Evolutionary conservation across 2,329 filamentous ascomycete species (phyloP).

Genomic region (Cordyceps cateniannulata): DNA sequence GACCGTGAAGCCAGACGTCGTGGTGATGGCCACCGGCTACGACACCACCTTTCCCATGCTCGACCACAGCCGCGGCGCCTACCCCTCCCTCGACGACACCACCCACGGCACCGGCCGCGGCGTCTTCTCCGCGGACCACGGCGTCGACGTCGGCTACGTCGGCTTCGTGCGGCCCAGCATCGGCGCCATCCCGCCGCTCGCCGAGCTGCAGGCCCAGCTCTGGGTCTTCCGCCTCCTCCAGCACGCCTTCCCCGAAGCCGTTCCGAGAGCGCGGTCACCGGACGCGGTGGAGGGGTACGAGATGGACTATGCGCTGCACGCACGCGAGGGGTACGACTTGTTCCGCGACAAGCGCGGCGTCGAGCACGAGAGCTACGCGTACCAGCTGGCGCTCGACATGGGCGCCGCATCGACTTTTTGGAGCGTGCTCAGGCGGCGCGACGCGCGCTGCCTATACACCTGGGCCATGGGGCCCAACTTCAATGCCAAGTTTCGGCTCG

Average conservation of each 20-base stretch:
- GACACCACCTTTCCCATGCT: constrained; percentile 35
- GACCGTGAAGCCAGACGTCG: constrained; percentile 29
- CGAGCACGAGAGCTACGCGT: constrained; percentile 43
- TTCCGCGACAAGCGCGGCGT: constrained; percentile 33
- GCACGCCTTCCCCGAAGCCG: constrained; percentile 18
- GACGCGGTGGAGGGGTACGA: constrained; percentile 29
- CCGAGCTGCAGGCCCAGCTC: constrained; percentile 42
- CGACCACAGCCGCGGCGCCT: constrained; percentile 19
- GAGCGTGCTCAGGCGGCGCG: constrained; percentile 28
- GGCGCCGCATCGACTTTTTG: constrained; percentile 33
- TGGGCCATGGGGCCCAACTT: constrained; percentile 45
- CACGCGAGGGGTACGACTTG: constrained; percentile 27
- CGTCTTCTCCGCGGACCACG: constrained; percentile 37
- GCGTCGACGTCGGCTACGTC: constrained; percentile 37
- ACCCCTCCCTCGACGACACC: constrained; percentile 30
- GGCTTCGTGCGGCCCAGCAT: constrained; percentile 41
- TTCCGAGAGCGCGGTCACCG: constrained; percentile 9
- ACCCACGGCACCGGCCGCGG: constrained; percentile 38
- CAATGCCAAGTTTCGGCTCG: constrained; percentile 41
- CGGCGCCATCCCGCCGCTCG: constrained; percentile 41
- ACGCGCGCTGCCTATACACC: constrained; percentile 32
- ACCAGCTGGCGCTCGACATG: constrained; percentile 43
- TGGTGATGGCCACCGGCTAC: constrained; percentile 44
- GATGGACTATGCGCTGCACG: constrained; percentile 34
- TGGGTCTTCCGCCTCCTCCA: constrained; percentile 37